Base-by-base conservation (phyloP, 352 stramenopile species). In the Globisporangium megalacanthum region DNA sequence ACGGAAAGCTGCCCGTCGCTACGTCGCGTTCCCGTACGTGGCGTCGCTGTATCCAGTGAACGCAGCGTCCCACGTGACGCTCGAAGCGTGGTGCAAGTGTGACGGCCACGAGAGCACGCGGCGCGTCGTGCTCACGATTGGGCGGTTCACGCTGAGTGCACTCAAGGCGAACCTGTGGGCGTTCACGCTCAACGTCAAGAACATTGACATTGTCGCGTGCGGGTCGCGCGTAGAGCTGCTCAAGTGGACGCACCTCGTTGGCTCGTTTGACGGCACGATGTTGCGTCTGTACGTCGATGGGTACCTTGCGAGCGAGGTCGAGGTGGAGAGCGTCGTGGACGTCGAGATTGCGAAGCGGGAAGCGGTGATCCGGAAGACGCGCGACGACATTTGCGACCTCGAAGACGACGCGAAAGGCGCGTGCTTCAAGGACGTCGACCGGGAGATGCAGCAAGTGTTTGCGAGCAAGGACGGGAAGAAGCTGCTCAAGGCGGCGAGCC, bases 251-350 rank as follows among this genome's bases (percentile, higher is more conserved):
- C 78, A 97, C 64, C 56, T 98, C 13, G 81, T 90, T 3, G 86
- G 79, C 3, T 96, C 85, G 31, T 97, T 88, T 56, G 89, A 97
- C 52, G 90, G 92, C 4, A 95, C 85, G 19, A 81, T 89, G 35
- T 42, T 94, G 39, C 68, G 81, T 13, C 67, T 97, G 13, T 97
- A 86, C 57, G 83, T 97, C 13, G 70, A 97, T 61, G 75, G 80
- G 0, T 77, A 76, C 20, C 54, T 92, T 0, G 71, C 86, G 31
- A 83, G 73, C 37, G 83, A 94, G 59, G 71, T 94, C 2, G 79
- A 92, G 51, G 76, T 87, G 19, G 79, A 86, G 10, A 83, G 52
- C 20, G 70, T 95, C 7, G 73, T 95, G n/a, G 75, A 85, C 47
- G 22, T 73, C 19, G 79, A 89, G 62, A 68, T 89, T 25, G 73